A percentile compares a stretch with the other conserved stretches of the same genome.
phyloP scores from a whole-genome alignment of 768 basidiomycete genomes.

The Trametes elegans region DNA sequence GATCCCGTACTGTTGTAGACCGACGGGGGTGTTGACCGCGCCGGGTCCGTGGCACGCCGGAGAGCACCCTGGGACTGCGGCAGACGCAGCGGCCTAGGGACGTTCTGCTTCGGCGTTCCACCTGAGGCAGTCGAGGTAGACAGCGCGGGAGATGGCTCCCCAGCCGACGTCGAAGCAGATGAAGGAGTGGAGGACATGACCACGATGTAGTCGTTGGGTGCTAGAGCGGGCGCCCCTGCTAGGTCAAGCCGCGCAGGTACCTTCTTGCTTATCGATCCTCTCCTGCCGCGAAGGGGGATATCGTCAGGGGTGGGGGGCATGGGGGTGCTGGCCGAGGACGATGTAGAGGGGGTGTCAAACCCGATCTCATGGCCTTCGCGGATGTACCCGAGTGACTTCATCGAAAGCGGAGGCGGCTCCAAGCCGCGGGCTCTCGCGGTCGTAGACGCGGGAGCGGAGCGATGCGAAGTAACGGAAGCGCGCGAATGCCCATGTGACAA shows the following conservation, averaged over 20 bases:
- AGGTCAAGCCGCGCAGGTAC: constrained; percentile 12
- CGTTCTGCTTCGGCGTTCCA: constrained; percentile 1
- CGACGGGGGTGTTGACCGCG: neutral
- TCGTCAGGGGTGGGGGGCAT: constrained; percentile 25
- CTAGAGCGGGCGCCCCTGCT: neutral
- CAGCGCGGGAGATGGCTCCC: neutral
- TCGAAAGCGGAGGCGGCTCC: constrained; percentile 3
- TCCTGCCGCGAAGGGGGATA: neutral
- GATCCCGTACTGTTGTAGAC: neutral
- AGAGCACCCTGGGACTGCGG: constrained; percentile 12
- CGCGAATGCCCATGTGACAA: constrained; percentile 18
- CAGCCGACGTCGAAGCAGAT: neutral
- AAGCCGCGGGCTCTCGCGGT: constrained; percentile 9
- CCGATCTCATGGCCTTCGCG: constrained; percentile 21
- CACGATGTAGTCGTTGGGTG: constrained; percentile 2
- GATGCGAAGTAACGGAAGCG: constrained; percentile 18
- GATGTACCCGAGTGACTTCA: constrained; percentile 18
- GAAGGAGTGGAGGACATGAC: constrained; percentile 15
- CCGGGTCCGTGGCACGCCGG: constrained; percentile 2
- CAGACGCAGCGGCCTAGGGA: constrained; percentile 25
- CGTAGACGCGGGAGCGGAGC: constrained; percentile 12
- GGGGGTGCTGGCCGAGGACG: constrained; percentile 23
- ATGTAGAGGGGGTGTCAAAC: constrained; percentile 21
- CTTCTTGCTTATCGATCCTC: constrained; percentile 5
- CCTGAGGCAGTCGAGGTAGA: neutral